A percentile compares a stretch with the other conserved stretches of the same genome.
Conservation (phyloP, 768 basidiomycete genomes). For the Pholiota microspora region DNA sequence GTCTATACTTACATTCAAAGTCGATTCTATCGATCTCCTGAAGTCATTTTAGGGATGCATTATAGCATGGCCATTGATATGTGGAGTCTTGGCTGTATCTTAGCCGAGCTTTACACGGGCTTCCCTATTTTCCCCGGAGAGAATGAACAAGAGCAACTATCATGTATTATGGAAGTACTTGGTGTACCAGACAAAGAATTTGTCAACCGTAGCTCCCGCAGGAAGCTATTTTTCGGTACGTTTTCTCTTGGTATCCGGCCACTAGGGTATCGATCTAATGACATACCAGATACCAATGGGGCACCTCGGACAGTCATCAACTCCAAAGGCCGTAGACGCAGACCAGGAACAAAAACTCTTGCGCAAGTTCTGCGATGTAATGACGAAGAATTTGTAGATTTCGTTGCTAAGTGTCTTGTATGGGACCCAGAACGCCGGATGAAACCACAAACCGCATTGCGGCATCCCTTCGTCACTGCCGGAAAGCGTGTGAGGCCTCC, state of each 20-base stretch:
- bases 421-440: constrained; percentile 98
- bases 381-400: constrained; percentile 95
- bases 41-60: constrained; percentile 98
- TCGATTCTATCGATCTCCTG: constrained; percentile 99
- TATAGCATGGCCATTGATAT: constrained; percentile 99
- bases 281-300: constrained; percentile 79
- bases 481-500: constrained; percentile 54
- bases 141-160: constrained; percentile 96
- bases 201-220: constrained; percentile 89
- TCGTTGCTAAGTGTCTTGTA: constrained; percentile 93
- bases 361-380: constrained; percentile 87
- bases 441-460: constrained; percentile 89
- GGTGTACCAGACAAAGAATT: constrained; percentile 95
- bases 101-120: constrained; percentile 96
- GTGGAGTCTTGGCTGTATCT: constrained; percentile 99
- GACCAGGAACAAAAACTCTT: constrained; percentile 89
- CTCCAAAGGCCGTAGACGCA: constrained; percentile 90
- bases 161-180: constrained; percentile 99
- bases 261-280: constrained; percentile 1
- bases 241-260: neutral
- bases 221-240: constrained; percentile 95
- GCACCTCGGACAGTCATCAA: constrained; percentile 91
- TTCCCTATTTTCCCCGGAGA: constrained; percentile 99
- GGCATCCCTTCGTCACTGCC: constrained; percentile 84
- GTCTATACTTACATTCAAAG: constrained; percentile 99